These are phyloP conservation scores for Evernia prunastri DNA, from an alignment of 495 filamentous ascomycete species.

Conservation along the genomic window DNA sequence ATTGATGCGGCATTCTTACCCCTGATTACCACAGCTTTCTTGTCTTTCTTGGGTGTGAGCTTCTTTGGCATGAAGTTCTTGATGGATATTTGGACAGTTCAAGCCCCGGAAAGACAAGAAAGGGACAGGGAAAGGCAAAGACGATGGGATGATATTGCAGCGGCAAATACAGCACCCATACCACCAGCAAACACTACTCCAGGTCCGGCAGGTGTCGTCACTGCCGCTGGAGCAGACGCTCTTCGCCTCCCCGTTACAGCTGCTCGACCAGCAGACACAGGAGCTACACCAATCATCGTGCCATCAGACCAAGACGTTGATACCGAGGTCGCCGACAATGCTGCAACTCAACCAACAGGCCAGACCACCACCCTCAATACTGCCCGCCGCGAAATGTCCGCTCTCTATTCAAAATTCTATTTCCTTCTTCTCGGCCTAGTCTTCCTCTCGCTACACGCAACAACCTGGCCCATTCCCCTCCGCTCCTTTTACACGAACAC, in stretches of 20 bases:
- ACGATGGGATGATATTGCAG: constrained; percentile 22
- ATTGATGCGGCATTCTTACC: constrained; percentile 61
- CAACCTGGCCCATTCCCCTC: constrained; percentile 63
- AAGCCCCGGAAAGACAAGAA: constrained; percentile 72
- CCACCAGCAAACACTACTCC: constrained; percentile 23
- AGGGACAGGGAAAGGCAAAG: constrained; percentile 45
- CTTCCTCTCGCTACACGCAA: constrained; percentile 68
- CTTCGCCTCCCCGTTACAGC: constrained; percentile 63
- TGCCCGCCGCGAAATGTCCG: constrained; percentile 53
- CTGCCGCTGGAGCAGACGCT: constrained; percentile 34
- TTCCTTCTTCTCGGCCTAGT: constrained; percentile 62
- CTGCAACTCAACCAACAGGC: constrained; percentile 28
- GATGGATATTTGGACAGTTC: constrained; percentile 79
- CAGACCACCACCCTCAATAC: constrained; percentile 35
- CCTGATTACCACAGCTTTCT: constrained; percentile 60
- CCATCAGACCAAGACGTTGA: constrained; percentile 76
- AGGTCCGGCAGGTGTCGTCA: constrained; percentile 28
- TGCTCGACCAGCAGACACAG: constrained; percentile 37
- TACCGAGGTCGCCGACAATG: constrained; percentile 46
- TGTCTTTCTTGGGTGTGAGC: constrained; percentile 65
- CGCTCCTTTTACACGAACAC: constrained; percentile 65
- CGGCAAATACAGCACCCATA: constrained; percentile 12
- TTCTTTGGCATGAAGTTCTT: constrained; percentile 79
- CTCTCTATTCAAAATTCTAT: constrained; percentile 76
- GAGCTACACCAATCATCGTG: constrained; percentile 64